Base-by-base conservation (phyloP, 1,284 basidiomycete genomes). In the Sphagnurus paluster region DNA sequence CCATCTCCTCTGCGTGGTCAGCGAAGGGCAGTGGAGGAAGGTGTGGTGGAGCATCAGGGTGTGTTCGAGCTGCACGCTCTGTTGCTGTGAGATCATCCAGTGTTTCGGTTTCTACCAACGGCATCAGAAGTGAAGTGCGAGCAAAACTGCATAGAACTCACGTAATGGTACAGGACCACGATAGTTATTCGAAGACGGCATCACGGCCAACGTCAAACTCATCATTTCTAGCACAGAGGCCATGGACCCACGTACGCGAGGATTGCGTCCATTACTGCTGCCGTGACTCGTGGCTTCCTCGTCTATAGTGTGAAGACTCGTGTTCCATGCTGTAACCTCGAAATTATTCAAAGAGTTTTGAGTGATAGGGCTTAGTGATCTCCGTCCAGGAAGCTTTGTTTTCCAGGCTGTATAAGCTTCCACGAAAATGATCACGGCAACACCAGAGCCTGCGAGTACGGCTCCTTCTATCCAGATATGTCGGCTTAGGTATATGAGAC, bases 201-300 rank as follows among this genome's bases (percentile, higher is more conserved):
- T 77, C 11, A 87, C 83, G 2, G 85, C 84, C 26, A 89, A 69
- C 11, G 84, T 88, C 46, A 82, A 57, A 46, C 82, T 83, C 84
- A 89, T 87, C 85, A 89, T 87, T 59, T 89, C 86, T 47, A 89
- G 68, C 41, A 89, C 83, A 20, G 80, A 83, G 2, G 86, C 84
- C 69, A 87, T 82, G 2, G 84, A 87, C 11, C 83, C 82, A 46
- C 85, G 74, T 29, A 71, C 64, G 19, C 78, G 63, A 29, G 67
- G 57, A 23, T 57, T 70, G 45, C 70, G 62, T 21, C 67, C 68
- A 42, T 75, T 79, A 59, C 74, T 81, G 30, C 75, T 82, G 23
- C 74, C 74, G 39, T 79, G 67, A 52, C 78, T 77, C 5, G 67
- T 69, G 46, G 66, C 75, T 56, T 82, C 82, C 41, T 76, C 73